phyloP scores from a whole-genome alignment of 208 protist genomes.

The Crithidia expoeki region DNA sequence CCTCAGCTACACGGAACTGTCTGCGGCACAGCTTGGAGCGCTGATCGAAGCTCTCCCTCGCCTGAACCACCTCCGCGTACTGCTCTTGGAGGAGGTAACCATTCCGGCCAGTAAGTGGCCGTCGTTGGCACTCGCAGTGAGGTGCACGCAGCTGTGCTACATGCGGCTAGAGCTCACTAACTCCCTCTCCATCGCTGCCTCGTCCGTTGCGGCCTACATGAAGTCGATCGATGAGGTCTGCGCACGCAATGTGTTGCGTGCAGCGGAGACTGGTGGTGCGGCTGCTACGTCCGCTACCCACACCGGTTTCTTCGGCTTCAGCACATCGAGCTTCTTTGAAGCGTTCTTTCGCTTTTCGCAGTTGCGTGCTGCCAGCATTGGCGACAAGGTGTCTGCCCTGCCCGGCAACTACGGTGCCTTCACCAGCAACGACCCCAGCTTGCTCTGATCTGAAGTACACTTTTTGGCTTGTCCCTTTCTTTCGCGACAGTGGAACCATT shows the following conservation, averaged over 20 bases:
- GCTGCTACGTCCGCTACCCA: not conserved
- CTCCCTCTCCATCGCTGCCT: not conserved
- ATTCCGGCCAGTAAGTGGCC: constrained; percentile 50
- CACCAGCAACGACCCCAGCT: constrained; percentile 75
- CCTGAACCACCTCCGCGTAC: constrained; percentile 49
- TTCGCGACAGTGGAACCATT: no score
- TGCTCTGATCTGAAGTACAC: not conserved
- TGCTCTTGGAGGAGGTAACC: constrained; percentile 69
- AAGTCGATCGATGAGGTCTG: constrained; percentile 13
- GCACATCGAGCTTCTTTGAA: constrained; percentile 52
- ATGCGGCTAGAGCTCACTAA: constrained; percentile 49
- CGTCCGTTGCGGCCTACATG: not conserved
- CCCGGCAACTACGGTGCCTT: constrained; percentile 61
- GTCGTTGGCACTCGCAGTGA: constrained; percentile 51
- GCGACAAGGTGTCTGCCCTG: constrained; percentile 30
- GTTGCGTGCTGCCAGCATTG: not conserved
- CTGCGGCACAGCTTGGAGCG: constrained; percentile 44
- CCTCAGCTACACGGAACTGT: constrained; percentile 67
- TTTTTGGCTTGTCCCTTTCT: not conserved
- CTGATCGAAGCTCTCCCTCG: constrained; percentile 70
- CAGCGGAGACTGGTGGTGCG: not conserved
- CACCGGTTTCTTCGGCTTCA: constrained; percentile 14
- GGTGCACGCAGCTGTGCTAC: constrained; percentile 43
- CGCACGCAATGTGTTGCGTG: constrained; percentile 4
- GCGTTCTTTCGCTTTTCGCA: constrained; percentile 28